Base-by-base conservation (phyloP, 139 green algal genomes). In the Choricystis sp. region DNA sequence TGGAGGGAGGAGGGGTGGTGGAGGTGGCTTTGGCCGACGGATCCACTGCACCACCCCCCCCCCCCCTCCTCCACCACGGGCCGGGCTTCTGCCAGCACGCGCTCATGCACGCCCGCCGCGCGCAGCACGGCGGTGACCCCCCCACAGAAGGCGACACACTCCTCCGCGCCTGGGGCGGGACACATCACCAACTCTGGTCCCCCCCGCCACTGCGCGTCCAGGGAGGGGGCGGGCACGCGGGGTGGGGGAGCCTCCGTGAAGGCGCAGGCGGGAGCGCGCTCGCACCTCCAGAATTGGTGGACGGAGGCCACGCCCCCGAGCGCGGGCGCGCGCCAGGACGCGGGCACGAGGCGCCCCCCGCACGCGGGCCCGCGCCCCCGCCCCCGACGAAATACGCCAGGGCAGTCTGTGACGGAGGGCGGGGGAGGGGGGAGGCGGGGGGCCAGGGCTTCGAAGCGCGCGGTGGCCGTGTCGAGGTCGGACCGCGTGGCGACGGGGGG, bases 101-200 rank as follows among this genome's bases (percentile, higher is more conserved):
- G n/a, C n/a, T n/a, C n/a, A n/a, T 79, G 61, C 31, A 82, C 49
- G 1, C 72, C 80, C 2, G 64, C 67, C 2, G 64, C 62, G 19
- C 22, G 2, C 63, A 92, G 69, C 24, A 89, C 66, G 9, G 66
- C 60, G 16, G 31, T 5, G 29, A 88, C 67, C 25, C 85, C 85
- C 22, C 85, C 85, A 24, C 75, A 85, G 25, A 52, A 57, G 0
- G 4, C 29, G 26, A 87, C 68, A 0, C 76, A 77, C 22, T 83
- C 74, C 49, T 87, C 80, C 1, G 81, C 79, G 3, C 78, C 81
- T 1, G 60, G 71, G 5, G 69, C 63, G 4, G 77, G 61, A 56
- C 69, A 61, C 49, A 83, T 72, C 31, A 78, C 56, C n/a, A 70
- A 52, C n/a, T n/a, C n/a, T n/a, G n/a, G n/a, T n/a, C n/a, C n/a